Evolutionary conservation across 164 flowering plant genomes (phyloP).

Genomic region (Brasenia schreberi): DNA sequence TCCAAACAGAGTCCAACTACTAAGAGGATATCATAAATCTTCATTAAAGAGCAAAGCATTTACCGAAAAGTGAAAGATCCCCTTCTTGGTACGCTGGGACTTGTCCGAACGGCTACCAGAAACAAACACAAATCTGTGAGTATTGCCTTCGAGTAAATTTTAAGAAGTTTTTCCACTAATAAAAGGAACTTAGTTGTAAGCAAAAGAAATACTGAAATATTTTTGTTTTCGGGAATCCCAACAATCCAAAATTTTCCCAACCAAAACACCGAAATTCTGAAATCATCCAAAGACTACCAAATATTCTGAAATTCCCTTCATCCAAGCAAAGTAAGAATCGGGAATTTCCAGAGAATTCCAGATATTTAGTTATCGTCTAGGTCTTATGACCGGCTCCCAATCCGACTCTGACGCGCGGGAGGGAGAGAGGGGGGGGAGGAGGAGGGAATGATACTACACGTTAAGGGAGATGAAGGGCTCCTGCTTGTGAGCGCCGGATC

Average conservation of each 20-base stretch:
- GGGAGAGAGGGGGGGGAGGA: neutral
- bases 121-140: neutral
- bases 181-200: neutral
- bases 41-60: neutral
- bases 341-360: too few relatives aligned
- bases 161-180: neutral
- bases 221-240: neutral
- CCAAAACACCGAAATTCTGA: too few relatives aligned
- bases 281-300: neutral
- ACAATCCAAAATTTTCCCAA: neutral
- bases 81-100: constrained; percentile 33
- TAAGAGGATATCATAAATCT: neutral
- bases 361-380: too few relatives aligned
- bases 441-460: neutral
- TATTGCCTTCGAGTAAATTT: neutral
- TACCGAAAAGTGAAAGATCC: constrained; percentile 53
- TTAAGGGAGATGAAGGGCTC: constrained; percentile 3
- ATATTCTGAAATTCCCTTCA: neutral
- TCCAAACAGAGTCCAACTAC: neutral
- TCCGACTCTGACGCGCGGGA: neutral
- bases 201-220: neutral
- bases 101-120: constrained; percentile 13
- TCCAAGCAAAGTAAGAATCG: neutral
- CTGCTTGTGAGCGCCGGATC: constrained; percentile 22
- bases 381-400: neutral